Evolutionary conservation across 805 yeast genomes (phyloP), one percentile per base, ranked within the genome.

Genomic region (Maudiozyma bulderi): DNA sequence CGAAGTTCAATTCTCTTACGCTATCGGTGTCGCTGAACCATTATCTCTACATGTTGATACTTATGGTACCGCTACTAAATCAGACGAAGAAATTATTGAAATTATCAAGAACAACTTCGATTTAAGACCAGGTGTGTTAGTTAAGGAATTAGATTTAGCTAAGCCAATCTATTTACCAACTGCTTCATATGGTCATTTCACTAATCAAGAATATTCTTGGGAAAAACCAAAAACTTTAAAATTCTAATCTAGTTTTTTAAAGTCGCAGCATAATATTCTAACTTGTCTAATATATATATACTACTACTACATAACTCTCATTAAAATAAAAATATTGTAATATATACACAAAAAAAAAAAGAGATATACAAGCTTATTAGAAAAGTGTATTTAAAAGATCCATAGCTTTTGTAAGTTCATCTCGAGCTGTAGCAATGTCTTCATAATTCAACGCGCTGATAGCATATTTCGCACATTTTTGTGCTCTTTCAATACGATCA

Each of bases 21-120:
- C 99, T 70, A 93, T 93, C 71, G 99, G 99, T 86, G 97, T 93
- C 64, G 98, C 99, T 64, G 98, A 93, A 77, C 99, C 99, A 68
- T 82, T 93, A 71, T 88, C 96, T 51, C 86, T 93, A 73, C 85
- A 88, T 73, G 97, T 93, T 64, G 98, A 93, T 75, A 84, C 97
- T 56, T 93, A 93, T 75, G 99, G 99, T 69, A 93, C 99, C 59
- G 90, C 97, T 62, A 81, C 86, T 73, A 78, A 84, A 78, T 69
- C 91, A 50, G 85, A 93, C 58, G 86, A 80, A 49, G 91, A 93
- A 78, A 82, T 93, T 68, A 97, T 91, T 56, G 86, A 75, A 56
- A 88, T 93, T 70, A 85, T 93, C 75, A 78, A 81, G 71, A 82
- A 86, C 75, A 93, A 93, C 86, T 93, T 93, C 67, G 98, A 93